Evolutionary conservation across 139 green algal species (phyloP), one percentile per base, ranked within the genome.

Genomic region (Astrephomene gubernaculifera): DNA sequence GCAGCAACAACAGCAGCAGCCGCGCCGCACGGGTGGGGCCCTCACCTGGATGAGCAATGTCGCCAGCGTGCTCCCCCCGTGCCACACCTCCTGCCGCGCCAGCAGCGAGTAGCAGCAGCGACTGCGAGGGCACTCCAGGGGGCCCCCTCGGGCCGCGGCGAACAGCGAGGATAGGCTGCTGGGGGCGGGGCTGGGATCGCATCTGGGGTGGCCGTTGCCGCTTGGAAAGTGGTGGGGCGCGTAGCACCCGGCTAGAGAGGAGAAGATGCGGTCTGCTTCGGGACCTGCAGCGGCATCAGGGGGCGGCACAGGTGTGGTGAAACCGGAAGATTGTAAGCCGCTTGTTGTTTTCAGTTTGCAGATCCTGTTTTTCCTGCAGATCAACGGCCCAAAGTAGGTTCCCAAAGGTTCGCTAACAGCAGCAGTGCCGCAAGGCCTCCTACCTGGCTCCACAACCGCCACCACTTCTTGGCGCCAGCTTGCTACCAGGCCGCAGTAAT

Each of bases 401-500:
- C 19, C 17, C 57, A 6, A n/a, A 9, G 22, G 22, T 14, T 22
- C 57, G 6, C 17, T 31, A 22, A 6, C 27, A 67, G 57, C 22
- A 33, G 17, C 57, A 43, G 41, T n/a, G 63, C n/a, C n/a, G 12
- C 57, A 35, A 14, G 19, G 17, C n/a, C 57, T 31, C 57, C 57
- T 45, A 76, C 79, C 79, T 54, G 79, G 79, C 64, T 85, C 79
- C 64, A 85, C 79, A 31, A 85, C 79, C 33, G 79, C 79, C 44
- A 69, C 45, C 44, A 85, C 64, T 7, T 85, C 79, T 1, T 8
- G 31, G 33, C 14, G 31, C 79, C 79, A 85, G 45, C 64, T 4
- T 0, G 61, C 38, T 25, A 85, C 79, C 79, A 85, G 61, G 22
- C 53, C 78, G 64, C 41, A 36, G 2, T 14, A 41, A 7, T 73